Percentiles rank a stretch among this genome's conserved stretches.
Conservation (phyloP, 495 filamentous ascomycete genomes). For the Bombardia bombarda region DNA sequence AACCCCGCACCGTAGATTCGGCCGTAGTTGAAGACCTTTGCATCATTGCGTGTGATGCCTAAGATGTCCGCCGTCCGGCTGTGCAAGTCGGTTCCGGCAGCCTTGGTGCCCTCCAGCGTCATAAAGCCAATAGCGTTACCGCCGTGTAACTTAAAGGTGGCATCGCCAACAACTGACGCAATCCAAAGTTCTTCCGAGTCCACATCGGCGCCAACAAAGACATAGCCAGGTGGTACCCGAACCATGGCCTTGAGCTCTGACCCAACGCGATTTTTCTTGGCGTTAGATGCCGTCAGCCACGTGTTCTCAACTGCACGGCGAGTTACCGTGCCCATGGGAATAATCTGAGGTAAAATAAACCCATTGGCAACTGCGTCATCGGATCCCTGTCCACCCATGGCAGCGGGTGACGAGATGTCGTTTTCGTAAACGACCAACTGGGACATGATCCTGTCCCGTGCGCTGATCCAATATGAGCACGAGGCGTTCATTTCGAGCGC, state of each 20-base stretch:
- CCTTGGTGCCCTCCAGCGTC: slow-evolving; percentile 94
- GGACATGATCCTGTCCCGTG: slow-evolving; percentile 80
- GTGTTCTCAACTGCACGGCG: slow-evolving; percentile 94
- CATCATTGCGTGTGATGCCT: slow-evolving; percentile 87
- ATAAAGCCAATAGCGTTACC: slow-evolving; percentile 98
- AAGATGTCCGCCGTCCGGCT: slow-evolving; percentile 87
- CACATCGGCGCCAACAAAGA: slow-evolving; percentile 94
- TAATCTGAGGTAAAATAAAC: slow-evolving; percentile 95
- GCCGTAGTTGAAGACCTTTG: slow-evolving; percentile 98
- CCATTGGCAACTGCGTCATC: slow-evolving; percentile 34
- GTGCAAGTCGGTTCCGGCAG: slow-evolving; percentile 88
- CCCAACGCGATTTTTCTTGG: slow-evolving; percentile 88
- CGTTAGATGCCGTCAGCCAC: slow-evolving; percentile 96
- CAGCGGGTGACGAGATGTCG: slow-evolving; percentile 31
- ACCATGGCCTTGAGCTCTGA: slow-evolving; percentile 98
- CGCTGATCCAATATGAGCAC: slow-evolving; percentile 98
- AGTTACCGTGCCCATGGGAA: slow-evolving; percentile 99
- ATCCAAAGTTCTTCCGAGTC: slow-evolving; percentile 99
- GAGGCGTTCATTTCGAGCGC: slow-evolving; percentile 97
- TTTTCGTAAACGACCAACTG: slow-evolving; percentile 88
- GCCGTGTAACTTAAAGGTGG: slow-evolving; percentile 87
- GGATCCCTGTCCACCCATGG: background rate
- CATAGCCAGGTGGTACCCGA: slow-evolving; percentile 80
- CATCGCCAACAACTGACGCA: slow-evolving; percentile 87
- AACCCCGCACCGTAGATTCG: slow-evolving; percentile 95